Percentiles rank a stretch among this genome's conserved stretches.
Evolutionary conservation across 768 basidiomycete species (phyloP).

Genomic region (Rhodotorula diobovata): DNA sequence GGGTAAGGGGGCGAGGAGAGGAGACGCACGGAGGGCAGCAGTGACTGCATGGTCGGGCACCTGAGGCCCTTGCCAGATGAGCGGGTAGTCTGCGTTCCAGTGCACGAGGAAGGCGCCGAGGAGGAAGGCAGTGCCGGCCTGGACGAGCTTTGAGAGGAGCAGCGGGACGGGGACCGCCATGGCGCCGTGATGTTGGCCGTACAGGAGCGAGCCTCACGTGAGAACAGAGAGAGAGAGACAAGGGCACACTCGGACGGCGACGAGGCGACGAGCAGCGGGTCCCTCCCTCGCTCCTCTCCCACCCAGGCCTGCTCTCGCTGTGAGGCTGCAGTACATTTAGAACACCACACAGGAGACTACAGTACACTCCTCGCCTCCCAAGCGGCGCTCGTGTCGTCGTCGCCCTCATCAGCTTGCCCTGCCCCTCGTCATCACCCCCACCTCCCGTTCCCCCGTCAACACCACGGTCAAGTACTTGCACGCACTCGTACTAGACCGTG

Average conservation of each 20-base stretch:
- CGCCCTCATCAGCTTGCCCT: too few relatives aligned
- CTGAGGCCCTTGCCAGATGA: conserved; percentile 25
- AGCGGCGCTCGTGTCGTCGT: too few relatives aligned
- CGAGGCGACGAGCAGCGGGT: too few relatives aligned
- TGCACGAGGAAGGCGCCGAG: conserved; percentile 29
- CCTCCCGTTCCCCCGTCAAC: too few relatives aligned
- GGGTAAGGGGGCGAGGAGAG: not conserved
- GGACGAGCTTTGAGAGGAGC: conserved; percentile 17
- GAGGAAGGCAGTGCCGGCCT: conserved; percentile 9
- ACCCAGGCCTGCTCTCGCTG: too few relatives aligned
- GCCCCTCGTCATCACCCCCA: too few relatives aligned
- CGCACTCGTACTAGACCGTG: not conserved
- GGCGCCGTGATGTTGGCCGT: not conserved
- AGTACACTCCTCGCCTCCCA: too few relatives aligned
- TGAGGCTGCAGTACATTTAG: too few relatives aligned
- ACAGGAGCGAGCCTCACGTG: not conserved
- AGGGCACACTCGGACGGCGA: too few relatives aligned
- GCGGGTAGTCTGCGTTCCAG: conserved; percentile 22
- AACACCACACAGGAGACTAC: too few relatives aligned
- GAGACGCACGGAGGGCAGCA: conserved; percentile 9
- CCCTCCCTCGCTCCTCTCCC: too few relatives aligned
- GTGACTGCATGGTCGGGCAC: not conserved
- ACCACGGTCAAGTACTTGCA: too few relatives aligned
- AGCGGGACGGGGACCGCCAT: not conserved
- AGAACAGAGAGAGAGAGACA: not conserved